phyloP scores from a whole-genome alignment of 495 filamentous ascomycete species.

The Aspergillus cristatus region DNA sequence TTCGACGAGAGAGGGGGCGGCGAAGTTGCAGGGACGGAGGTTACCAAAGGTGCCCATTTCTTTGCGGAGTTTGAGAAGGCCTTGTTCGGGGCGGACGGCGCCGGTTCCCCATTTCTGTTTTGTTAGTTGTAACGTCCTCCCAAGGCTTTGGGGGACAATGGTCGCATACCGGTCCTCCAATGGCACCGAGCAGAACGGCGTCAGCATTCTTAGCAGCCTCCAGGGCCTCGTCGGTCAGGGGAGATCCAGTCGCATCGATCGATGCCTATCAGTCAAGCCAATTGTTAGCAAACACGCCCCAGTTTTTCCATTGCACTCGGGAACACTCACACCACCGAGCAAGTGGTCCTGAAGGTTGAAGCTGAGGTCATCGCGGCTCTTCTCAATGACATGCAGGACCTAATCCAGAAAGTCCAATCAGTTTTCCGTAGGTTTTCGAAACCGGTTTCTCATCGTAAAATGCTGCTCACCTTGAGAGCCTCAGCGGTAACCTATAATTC shows the following conservation, averaged over 20 bases:
- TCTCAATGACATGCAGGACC: conserved; percentile 65
- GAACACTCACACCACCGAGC: conserved; percentile 74
- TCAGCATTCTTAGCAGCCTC: conserved; percentile 80
- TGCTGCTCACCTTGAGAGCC: conserved; percentile 75
- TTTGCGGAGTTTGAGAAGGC: conserved; percentile 86
- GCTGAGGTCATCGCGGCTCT: conserved; percentile 51
- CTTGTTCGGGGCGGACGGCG: conserved; percentile 85
- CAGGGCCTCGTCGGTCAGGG: conserved; percentile 80
- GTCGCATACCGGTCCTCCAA: conserved; percentile 83
- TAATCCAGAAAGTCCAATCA: conserved; percentile 9
- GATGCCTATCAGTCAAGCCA: conserved; percentile 44
- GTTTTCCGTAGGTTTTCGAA: no score
- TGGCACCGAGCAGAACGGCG: conserved; percentile 87
- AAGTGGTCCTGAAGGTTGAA: conserved; percentile 93
- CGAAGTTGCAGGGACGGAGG: conserved; percentile 95
- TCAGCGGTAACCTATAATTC: conserved; percentile 49
- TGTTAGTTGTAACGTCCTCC: neutral
- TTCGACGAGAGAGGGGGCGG: conserved; percentile 77
- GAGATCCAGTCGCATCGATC: conserved; percentile 70
- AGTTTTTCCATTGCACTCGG: no score
- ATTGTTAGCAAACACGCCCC: no score
- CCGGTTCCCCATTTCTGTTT: conserved; percentile 86
- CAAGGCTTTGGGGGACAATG: no score
- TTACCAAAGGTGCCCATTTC: conserved; percentile 93
- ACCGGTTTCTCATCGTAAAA: no score